Conservation (phyloP, 2,329 filamentous ascomycete species). For the Colletotrichum karsti region DNA sequence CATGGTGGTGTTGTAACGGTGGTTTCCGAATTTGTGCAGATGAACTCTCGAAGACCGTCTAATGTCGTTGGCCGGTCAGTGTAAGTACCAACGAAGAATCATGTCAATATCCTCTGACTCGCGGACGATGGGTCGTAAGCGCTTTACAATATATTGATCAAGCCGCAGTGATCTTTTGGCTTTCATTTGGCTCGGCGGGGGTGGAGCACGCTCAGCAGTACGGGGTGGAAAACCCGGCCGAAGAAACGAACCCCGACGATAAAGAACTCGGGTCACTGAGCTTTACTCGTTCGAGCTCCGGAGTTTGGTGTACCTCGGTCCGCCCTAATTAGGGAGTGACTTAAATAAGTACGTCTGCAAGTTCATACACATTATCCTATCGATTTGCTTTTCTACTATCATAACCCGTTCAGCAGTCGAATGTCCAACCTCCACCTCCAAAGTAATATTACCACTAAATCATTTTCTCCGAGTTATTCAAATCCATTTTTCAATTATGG, state of each 20-base stretch:
- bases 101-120: neutral
- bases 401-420: neutral
- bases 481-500: neutral
- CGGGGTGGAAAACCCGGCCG: neutral
- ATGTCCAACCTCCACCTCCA: neutral
- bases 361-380: neutral
- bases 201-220: neutral
- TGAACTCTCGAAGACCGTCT: neutral
- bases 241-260: neutral
- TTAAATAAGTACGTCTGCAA: neutral
- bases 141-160: neutral
- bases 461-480: neutral
- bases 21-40: neutral
- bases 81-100: neutral
- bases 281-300: neutral
- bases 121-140: neutral
- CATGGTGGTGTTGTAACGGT: constrained; percentile 16
- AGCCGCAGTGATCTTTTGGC: neutral
- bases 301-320: neutral
- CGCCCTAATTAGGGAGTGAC: neutral
- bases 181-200: neutral
- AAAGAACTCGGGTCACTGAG: neutral
- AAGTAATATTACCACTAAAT: neutral
- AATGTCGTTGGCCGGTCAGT: neutral
- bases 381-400: neutral